Base-by-base conservation (phyloP, 495 filamentous ascomycete species). In the Penicillium tannophilum region DNA sequence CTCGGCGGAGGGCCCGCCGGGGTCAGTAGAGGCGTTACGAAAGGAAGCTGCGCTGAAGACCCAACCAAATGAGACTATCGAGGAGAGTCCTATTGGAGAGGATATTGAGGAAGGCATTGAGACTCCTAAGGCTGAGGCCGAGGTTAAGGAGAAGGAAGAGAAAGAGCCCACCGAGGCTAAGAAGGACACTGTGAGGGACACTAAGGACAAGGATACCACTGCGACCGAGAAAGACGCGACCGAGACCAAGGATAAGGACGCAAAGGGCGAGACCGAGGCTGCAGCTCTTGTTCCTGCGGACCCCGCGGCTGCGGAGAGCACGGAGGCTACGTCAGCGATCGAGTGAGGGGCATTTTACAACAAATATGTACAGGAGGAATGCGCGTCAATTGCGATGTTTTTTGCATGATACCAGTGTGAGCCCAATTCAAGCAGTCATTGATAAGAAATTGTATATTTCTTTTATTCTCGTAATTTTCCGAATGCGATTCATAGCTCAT, bases 51-150 rank as follows among this genome's bases (percentile, higher is more conserved):
- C 61, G 16, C 46, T 55, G 49, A 62, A 64, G 44, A 35, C 48
- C 2, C 33, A 55, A 9, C 24, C 23, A 12, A 47, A 70, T 20
- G 64, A 68, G 47, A 60, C 67, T 19, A 67, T 73, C 54, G 66
- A 74, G 36, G 70, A 76, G 60, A 66, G 62, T 12, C 60, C 71
- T n/a, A 45, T 55, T 55, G 64, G 56, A 46, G 72, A 68, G 44
- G 60, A 63, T 44, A n/a, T 12, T 10, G 20, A n/a, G 24, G 4
- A 68, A 41, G 60, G 61, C 30, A n/a, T 12, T 10, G 20, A n/a
- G 24, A 3, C 24, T 19, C 7, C n/a, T 5, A 23, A 26, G 41
- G n/a, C 39, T 35, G 23, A 11, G 39, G 42, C 16, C 6, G n/a
- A 55, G 7, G 12, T 16, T 28, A 35, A 26, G 28, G 46, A 30